Conservation (phyloP, 2,329 filamentous ascomycete species). For the Penicillium occitanis region DNA sequence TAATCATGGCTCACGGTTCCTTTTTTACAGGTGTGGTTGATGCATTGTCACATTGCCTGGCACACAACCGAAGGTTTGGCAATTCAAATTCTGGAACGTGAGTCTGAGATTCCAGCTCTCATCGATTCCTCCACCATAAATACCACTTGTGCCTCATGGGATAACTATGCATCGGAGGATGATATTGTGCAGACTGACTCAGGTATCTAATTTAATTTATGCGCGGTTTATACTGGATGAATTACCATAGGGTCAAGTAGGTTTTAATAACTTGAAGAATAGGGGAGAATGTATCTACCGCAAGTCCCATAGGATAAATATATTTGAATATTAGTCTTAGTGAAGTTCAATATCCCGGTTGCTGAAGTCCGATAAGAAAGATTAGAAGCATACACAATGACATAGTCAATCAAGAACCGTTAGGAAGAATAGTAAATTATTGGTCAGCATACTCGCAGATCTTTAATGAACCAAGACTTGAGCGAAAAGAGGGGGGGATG, state of each 20-base stretch:
- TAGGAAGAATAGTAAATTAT: not conserved
- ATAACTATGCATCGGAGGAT: slow-evolving; percentile 26
- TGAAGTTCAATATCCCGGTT: not conserved
- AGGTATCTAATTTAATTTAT: not conserved
- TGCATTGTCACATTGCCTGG: slow-evolving; percentile 45
- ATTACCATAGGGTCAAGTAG: too few relatives aligned
- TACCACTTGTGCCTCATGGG: slow-evolving; percentile 25
- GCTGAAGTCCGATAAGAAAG: not conserved
- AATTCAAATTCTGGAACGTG: slow-evolving; percentile 32
- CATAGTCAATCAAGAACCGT: not conserved
- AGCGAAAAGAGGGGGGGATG: too few relatives aligned
- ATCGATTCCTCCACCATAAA: slow-evolving; percentile 25
- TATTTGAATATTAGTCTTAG: too few relatives aligned
- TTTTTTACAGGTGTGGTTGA: slow-evolving; percentile 33
- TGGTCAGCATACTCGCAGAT: not conserved
- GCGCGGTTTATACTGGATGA: not conserved
- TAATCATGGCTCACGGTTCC: not conserved
- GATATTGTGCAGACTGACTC: slow-evolving; percentile 32
- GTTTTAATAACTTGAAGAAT: too few relatives aligned
- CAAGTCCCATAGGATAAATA: too few relatives aligned
- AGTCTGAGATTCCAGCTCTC: slow-evolving; percentile 28
- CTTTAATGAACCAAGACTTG: not conserved
- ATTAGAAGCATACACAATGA: not conserved
- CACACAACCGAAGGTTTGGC: slow-evolving; percentile 29
- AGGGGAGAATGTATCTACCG: too few relatives aligned